These are phyloP conservation scores for Stagonosporopsis rhizophila DNA, from an alignment of 2,329 filamentous ascomycete genomes.

Conservation along the genomic window DNA sequence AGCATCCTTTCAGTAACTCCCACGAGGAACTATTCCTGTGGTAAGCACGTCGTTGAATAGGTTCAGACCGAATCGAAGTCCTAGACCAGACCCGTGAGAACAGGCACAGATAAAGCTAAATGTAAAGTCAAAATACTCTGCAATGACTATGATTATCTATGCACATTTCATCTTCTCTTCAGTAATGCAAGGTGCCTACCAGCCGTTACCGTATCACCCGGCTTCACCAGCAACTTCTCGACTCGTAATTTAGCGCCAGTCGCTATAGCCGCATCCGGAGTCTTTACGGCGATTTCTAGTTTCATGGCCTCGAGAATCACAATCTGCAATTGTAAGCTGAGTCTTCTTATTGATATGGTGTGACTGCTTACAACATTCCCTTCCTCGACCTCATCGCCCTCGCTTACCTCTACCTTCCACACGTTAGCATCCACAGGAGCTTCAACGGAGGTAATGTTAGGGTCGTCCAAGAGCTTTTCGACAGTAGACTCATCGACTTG, in stretches of 20 bases:
- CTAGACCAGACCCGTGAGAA: neutral
- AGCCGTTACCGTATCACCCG: conserved; percentile 51
- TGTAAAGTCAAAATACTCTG: neutral
- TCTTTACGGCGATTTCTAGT: conserved; percentile 55
- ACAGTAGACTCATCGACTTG: conserved; percentile 58
- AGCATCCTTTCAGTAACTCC: too few relatives aligned
- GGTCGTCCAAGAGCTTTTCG: conserved; percentile 57
- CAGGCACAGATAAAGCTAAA: too few relatives aligned
- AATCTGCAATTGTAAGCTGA: conserved; percentile 32
- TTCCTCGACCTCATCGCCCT: conserved; percentile 46
- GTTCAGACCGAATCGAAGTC: too few relatives aligned
- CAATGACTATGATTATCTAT: neutral
- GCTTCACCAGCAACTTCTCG: conserved; percentile 53
- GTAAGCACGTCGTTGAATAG: too few relatives aligned
- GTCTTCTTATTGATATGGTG: neutral
- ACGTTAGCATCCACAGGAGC: conserved; percentile 56
- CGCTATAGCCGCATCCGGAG: conserved; percentile 35
- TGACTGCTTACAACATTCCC: conserved; percentile 38
- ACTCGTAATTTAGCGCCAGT: conserved; percentile 37
- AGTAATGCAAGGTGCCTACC: conserved; percentile 45
- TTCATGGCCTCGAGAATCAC: conserved; percentile 58
- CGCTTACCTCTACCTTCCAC: conserved; percentile 54
- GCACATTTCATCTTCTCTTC: neutral
- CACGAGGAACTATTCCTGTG: too few relatives aligned
- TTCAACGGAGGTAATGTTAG: conserved; percentile 48